Conservation (phyloP, 1,284 basidiomycete genomes). For the Omphalotus olearius region DNA sequence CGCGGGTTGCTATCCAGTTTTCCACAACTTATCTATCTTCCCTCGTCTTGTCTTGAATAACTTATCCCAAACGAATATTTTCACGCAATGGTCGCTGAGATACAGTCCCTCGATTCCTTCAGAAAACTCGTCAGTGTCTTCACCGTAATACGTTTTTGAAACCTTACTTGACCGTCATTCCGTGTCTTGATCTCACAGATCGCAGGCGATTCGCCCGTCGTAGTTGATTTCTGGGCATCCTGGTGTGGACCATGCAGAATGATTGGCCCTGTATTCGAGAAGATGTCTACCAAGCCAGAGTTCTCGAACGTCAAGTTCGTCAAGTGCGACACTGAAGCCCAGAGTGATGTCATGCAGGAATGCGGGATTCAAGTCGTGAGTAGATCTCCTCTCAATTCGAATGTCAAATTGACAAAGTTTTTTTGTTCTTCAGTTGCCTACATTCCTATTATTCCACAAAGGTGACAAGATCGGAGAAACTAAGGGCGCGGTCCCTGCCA, state of each 20-base stretch:
- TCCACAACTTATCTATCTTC: too few relatives aligned
- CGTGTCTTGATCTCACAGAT: conserved; percentile 31
- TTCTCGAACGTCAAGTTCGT: conserved; percentile 49
- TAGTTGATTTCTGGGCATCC: conserved; percentile 60
- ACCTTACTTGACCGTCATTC: background rate
- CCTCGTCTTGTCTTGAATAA: too few relatives aligned
- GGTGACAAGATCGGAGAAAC: conserved; percentile 53
- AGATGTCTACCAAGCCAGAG: conserved; percentile 33
- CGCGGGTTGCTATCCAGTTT: too few relatives aligned
- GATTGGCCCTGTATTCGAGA: conserved; percentile 66
- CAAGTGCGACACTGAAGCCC: conserved; percentile 64
- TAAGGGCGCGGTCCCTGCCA: conserved; percentile 46
- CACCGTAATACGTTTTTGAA: too few relatives aligned
- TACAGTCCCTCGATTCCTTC: too few relatives aligned
- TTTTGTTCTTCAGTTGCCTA: conserved; percentile 52
- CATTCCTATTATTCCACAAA: conserved; percentile 63
- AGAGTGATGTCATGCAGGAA: conserved; percentile 35
- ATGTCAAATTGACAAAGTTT: background rate
- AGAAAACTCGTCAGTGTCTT: too few relatives aligned
- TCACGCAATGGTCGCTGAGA: too few relatives aligned
- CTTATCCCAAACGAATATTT: too few relatives aligned
- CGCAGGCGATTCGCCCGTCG: conserved; percentile 36
- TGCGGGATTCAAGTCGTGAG: conserved; percentile 51
- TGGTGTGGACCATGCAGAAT: conserved; percentile 66
- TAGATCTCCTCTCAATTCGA: conserved; percentile 3